Evolutionary conservation across 75 land plant species (phyloP), one percentile per base, ranked within the genome.

Genomic region (Larix kaempferi): DNA sequence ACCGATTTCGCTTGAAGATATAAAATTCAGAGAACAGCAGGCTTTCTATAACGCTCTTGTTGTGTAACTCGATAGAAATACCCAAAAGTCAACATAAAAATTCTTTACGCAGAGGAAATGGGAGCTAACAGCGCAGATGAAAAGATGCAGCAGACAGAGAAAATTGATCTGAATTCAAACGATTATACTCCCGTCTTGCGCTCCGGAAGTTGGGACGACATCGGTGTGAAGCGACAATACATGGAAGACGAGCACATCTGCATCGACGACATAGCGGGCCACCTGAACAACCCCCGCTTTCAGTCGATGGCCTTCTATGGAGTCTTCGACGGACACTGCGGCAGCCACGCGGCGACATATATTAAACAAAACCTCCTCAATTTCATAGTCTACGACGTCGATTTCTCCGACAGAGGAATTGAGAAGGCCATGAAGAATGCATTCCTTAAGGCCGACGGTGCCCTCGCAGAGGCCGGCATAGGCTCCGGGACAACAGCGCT

Each of bases 271-370:
- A 69, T 89, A 15, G 27, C 27, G 17, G 58, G 77, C 3, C 72
- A 74, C 71, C 80, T 83, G 16, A 82, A 79, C 59, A 76, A 14
- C 52, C 22, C 22, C 39, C 12, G 55, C 10, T 33, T 56, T 14
- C 12, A 33, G 15, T 81, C 87, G 44, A 86, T 81, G 57, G 90
- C 88, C 13, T 91, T 87, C 80, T 91, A 91, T 81, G 94, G 94
- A 83, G 89, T 94, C 14, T 94, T 94, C 85, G 98, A 94, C 84
- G 98, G 98, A 12, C 98, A 94, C 83, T 83, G 79, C 54, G 98
- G 98, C 3, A 73, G 66, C 44, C 91, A 92, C 80, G 93, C 95
- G 1, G 91, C 94, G 44, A 71, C 76, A 2, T 94, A 84, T 71
- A 84, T 82, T 25, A 84, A 78, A 67, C 84, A 86, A 63, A 90